Evolutionary conservation across 2,329 filamentous ascomycete species (phyloP).

Genomic region (Exophiala aquamarina): DNA sequence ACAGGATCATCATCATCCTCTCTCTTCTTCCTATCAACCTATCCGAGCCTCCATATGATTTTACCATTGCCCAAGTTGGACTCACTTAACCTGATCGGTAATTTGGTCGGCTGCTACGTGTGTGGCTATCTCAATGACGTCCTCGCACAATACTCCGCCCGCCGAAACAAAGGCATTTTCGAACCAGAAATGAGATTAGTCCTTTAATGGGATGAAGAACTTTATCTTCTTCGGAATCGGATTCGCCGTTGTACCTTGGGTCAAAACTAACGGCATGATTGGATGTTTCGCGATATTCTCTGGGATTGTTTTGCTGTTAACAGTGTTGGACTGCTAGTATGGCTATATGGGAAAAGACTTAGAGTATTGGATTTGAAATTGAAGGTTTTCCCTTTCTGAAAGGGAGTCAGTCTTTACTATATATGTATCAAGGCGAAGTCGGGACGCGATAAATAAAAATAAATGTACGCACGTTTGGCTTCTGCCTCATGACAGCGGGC

Average conservation of each 20-base stretch:
- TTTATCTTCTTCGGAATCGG: conserved; percentile 8
- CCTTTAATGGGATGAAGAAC: conserved; percentile 24
- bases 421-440: no score
- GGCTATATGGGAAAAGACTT: no score
- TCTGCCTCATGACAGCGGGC: no score
- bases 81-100: conserved; percentile 52
- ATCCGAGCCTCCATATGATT: conserved; percentile 27
- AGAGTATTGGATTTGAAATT: no score
- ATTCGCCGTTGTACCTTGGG: conserved; percentile 8
- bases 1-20: conserved; percentile 1
- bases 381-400: no score
- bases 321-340: no score
- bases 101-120: conserved; percentile 49
- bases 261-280: conserved; percentile 3
- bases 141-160: conserved; percentile 43
- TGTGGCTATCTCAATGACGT: conserved; percentile 45
- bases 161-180: conserved; percentile 53
- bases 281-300: no score
- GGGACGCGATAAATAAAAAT: no score
- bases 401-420: no score
- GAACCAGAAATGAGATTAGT: conserved; percentile 60
- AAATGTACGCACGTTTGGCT: no score
- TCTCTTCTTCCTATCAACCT: conserved; percentile 3
- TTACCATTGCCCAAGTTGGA: conserved; percentile 45
- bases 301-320: no score